Evolutionary conservation across 2,329 filamentous ascomycete genomes (phyloP), one percentile per base, ranked within the genome.

Genomic region (Pyrenochaeta sp.): DNA sequence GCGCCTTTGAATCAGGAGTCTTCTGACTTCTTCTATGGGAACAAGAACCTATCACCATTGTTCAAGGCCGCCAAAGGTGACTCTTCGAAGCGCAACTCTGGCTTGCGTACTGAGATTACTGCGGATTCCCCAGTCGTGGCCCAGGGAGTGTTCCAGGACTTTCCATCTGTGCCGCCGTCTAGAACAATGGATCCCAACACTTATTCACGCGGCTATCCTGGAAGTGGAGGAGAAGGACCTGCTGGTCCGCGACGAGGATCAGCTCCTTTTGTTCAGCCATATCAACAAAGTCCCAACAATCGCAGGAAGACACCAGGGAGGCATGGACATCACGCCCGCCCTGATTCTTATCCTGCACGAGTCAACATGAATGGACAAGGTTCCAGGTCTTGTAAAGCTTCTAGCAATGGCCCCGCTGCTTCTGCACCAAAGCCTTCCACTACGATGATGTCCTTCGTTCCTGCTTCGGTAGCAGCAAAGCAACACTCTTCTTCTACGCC

Each of bases 31-130:
- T 69, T 74, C 40, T 74, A 73, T 40, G 80, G 80, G 56, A 80
- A 80, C 40, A 75, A 75, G 35, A 82, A 82, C 55, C 77, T 82
- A 30, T 81, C 79, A 2, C 78, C 79, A 3, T 57, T 82, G 20
- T 82, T 82, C 73, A 77, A 81, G 58, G 78, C 79, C 29, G 77
- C 77, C 12, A 76, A 78, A 49, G 63, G 67, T n/a, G 77, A 80
- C 35, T 73, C 76, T 11, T 63, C 74, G 4, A 70, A 74, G 40
- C 77, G 76, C 30, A 75, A 78, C 27, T 81, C 79, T 29, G 69
- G 72, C 44, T 71, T 81, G 9, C 77, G 78, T 14, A 78, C 79
- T 29, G 77, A 80, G 51, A 66, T 79, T 36, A 74, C 67, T 9
- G 67, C 71, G 11, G 67, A 71, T 47, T 73, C 71, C 20, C 68